phyloP scores from a whole-genome alignment of 106 monocot genomes.

The Narthecium ossifragum region DNA sequence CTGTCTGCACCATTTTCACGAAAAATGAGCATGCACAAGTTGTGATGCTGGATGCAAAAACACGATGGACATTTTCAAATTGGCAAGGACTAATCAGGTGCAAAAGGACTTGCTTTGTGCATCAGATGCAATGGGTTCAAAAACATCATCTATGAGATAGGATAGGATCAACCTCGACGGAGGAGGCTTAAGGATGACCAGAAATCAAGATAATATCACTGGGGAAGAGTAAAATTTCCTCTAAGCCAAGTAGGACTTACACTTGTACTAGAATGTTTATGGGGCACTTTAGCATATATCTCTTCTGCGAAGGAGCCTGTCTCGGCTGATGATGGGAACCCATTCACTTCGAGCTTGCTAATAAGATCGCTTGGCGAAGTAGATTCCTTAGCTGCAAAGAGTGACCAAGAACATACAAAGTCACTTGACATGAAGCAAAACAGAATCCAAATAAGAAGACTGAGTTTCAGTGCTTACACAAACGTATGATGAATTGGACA shows the following conservation, averaged over 20 bases:
- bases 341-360: slow-evolving; percentile 53
- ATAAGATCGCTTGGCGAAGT: slow-evolving; percentile 47
- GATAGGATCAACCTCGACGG: too few relatives aligned
- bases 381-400: slow-evolving; percentile 66
- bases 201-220: too few relatives aligned
- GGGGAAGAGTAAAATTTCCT: background rate
- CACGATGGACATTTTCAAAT: too few relatives aligned
- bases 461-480: slow-evolving; percentile 37
- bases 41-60: too few relatives aligned
- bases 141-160: background rate
- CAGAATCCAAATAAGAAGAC: background rate
- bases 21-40: too few relatives aligned
- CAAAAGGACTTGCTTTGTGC: background rate
- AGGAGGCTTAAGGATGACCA: too few relatives aligned
- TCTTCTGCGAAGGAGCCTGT: slow-evolving; percentile 57
- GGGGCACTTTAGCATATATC: slow-evolving; percentile 62
- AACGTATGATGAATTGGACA: slow-evolving; percentile 68
- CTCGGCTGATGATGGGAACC: slow-evolving; percentile 43
- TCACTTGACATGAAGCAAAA: background rate
- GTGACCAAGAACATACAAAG: background rate
- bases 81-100: background rate
- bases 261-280: slow-evolving; percentile 38
- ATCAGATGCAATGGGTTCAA: background rate
- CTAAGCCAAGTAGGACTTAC: slow-evolving; percentile 25
- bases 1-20: too few relatives aligned